A percentile compares a stretch with the other conserved stretches of the same genome.
phyloP scores from a whole-genome alignment of 2,329 filamentous ascomycete species.

The Aspergillus aculeatus region DNA sequence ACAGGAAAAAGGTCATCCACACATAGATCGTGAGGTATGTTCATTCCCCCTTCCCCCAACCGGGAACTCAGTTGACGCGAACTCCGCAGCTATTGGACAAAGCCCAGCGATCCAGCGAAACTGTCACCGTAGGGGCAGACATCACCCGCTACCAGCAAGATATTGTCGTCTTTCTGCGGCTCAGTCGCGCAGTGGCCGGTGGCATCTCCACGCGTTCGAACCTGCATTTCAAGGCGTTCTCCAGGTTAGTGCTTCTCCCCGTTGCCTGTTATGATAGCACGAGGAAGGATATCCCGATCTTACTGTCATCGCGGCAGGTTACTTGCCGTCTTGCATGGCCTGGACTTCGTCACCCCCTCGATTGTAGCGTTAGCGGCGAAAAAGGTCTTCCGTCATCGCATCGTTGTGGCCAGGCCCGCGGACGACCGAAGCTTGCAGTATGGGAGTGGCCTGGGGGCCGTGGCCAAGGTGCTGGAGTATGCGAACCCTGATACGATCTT shows the following conservation, averaged over 20 bases:
- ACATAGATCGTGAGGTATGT: slow-evolving; percentile 26
- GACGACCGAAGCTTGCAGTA: slow-evolving; percentile 89
- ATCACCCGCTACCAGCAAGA: slow-evolving; percentile 83
- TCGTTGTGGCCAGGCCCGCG: slow-evolving; percentile 66
- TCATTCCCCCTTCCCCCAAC: not conserved
- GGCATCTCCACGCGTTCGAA: slow-evolving; percentile 78
- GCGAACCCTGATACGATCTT: slow-evolving; percentile 57
- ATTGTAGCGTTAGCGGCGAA: slow-evolving; percentile 77
- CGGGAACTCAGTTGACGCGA: not conserved
- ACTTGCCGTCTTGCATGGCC: slow-evolving; percentile 76
- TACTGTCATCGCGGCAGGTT: slow-evolving; percentile 19
- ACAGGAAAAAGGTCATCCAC: slow-evolving; percentile 17
- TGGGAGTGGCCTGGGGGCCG: slow-evolving; percentile 73
- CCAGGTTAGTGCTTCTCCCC: slow-evolving; percentile 45
- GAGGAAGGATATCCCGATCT: not conserved
- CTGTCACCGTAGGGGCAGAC: slow-evolving; percentile 69
- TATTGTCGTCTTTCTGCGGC: slow-evolving; percentile 78
- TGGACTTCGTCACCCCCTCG: slow-evolving; percentile 79
- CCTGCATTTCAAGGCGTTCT: slow-evolving; percentile 69
- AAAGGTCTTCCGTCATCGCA: slow-evolving; percentile 85
- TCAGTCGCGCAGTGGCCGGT: slow-evolving; percentile 78
- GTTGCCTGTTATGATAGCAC: not conserved
- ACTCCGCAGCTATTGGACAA: slow-evolving; percentile 49
- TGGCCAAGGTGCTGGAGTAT: slow-evolving; percentile 64
- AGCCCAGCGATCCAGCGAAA: slow-evolving; percentile 58